phyloP scores from a whole-genome alignment of 805 yeast genomes.

The Zygotorulaspora danielsina region DNA sequence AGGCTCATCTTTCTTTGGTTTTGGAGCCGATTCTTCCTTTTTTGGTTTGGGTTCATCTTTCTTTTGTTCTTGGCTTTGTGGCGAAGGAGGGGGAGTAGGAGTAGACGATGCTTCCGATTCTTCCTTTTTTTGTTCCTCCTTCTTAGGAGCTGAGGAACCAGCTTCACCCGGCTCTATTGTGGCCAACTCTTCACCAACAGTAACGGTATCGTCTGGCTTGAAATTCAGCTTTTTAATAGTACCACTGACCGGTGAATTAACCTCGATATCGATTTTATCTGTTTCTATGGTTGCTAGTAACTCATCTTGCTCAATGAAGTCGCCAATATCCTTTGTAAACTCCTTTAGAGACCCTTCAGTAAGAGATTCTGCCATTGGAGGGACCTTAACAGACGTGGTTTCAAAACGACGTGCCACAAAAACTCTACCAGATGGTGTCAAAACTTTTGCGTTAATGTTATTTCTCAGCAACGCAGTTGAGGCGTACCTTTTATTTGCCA shows the following conservation, averaged over 20 bases:
- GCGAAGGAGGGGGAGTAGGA: constrained; percentile 39
- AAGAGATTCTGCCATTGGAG: constrained; percentile 97
- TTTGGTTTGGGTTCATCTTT: constrained; percentile 21
- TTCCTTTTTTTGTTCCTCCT: constrained; percentile 32
- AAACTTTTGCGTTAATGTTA: constrained; percentile 1
- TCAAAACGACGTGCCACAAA: constrained; percentile 29
- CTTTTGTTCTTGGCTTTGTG: constrained; percentile 24
- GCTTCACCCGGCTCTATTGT: constrained; percentile 75
- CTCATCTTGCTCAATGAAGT: constrained; percentile 80
- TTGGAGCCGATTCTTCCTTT: constrained; percentile 20
- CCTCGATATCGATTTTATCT: constrained; percentile 96
- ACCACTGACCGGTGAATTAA: constrained; percentile 90
- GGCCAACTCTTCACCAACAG: constrained; percentile 89
- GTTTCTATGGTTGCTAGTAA: constrained; percentile 95
- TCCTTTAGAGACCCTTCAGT: constrained; percentile 90
- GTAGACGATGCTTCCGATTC: constrained; percentile 41
- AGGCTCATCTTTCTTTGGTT: constrained; percentile 32
- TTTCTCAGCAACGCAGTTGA: constrained; percentile 11
- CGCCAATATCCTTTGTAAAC: constrained; percentile 75
- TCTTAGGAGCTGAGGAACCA: constrained; percentile 41
- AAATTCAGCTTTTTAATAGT: constrained; percentile 80
- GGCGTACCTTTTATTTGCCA: constrained; percentile 11
- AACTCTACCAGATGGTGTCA: constrained; percentile 15
- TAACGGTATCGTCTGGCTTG: constrained; percentile 84
- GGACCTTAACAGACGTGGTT: constrained; percentile 71